Evolutionary conservation across 2,329 filamentous ascomycete genomes (phyloP).

Genomic region (Hymenoscyphus linearis): DNA sequence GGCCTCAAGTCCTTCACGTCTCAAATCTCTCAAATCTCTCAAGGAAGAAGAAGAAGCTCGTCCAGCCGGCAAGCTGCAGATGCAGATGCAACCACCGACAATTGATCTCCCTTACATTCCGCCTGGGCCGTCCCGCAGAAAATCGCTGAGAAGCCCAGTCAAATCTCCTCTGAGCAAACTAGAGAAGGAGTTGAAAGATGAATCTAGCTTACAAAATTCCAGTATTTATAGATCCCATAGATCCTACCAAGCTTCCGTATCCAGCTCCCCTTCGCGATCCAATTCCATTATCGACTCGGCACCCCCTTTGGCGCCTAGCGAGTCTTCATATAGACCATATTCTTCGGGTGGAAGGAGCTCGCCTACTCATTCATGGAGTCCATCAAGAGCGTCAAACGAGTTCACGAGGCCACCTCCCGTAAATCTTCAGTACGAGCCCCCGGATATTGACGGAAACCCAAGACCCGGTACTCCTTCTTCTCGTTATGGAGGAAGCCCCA

Average conservation of each 20-base stretch:
- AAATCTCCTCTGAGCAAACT: constrained; percentile 34
- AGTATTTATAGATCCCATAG: constrained; percentile 33
- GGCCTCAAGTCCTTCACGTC: constrained; percentile 34
- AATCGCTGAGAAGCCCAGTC: constrained; percentile 24
- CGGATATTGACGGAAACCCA: constrained; percentile 83
- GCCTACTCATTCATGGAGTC: constrained; percentile 55
- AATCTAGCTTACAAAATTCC: constrained; percentile 26
- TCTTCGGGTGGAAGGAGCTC: constrained; percentile 44
- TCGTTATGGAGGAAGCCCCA: constrained; percentile 79
- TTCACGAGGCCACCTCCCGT: constrained; percentile 64
- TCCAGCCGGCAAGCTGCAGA: constrained; percentile 31
- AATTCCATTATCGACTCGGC: constrained; percentile 52
- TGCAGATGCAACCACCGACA: constrained; percentile 32
- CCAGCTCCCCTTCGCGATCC: constrained; percentile 41
- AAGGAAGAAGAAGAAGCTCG: constrained; percentile 36
- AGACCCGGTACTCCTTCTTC: constrained; percentile 87
- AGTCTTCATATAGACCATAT: constrained; percentile 58
- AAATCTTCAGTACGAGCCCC: constrained; percentile 72
- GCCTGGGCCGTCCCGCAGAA: constrained; percentile 44
- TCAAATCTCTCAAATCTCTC: constrained; percentile 35
- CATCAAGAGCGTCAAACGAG: constrained; percentile 50
- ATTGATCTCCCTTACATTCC: constrained; percentile 44
- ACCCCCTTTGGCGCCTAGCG: constrained; percentile 55
- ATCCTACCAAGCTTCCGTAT: constrained; percentile 44
- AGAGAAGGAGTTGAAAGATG: constrained; percentile 16